Conservation (phyloP, 2,329 filamentous ascomycete genomes). For the Arthrobotrys sinensis region DNA sequence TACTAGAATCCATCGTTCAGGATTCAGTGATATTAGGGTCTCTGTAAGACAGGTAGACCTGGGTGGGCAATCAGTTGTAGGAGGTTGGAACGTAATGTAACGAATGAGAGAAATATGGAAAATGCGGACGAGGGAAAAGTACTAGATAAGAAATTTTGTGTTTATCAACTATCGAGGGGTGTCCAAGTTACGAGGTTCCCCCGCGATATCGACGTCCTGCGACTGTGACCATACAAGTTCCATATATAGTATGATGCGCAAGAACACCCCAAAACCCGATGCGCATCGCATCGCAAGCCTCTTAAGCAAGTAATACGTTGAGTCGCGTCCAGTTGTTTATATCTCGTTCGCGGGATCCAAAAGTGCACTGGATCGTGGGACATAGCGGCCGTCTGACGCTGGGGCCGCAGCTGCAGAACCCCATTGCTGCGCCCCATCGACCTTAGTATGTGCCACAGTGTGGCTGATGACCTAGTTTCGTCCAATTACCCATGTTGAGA, state of each 20-base stretch:
- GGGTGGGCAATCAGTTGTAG: not conserved
- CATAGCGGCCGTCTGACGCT: not conserved
- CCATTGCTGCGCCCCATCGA: not conserved
- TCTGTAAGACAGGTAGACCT: not conserved
- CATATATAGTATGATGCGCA: not conserved
- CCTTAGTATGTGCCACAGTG: not conserved
- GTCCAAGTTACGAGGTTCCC: constrained; percentile 3
- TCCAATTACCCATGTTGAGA: constrained; percentile 20
- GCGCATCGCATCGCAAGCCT: not conserved
- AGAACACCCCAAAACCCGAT: not conserved
- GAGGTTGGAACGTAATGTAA: not conserved
- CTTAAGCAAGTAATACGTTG: not conserved
- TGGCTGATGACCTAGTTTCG: not conserved
- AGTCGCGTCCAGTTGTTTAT: constrained; percentile 19
- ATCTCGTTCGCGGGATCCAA: not conserved
- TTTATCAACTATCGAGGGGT: not conserved
- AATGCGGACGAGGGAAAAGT: not conserved
- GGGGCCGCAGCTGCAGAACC: not conserved
- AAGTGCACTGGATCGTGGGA: not conserved
- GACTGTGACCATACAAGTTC: not conserved
- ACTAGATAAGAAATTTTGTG: not conserved
- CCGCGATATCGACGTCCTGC: constrained; percentile 5
- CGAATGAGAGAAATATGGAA: constrained; percentile 2
- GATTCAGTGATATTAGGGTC: not conserved
- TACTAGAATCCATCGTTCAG: not conserved